Percentiles rank a stretch among this genome's conserved stretches.
These are phyloP conservation scores for Aethionema arabicum DNA, from an alignment of 345 rosid species.

Conservation along the genomic window DNA sequence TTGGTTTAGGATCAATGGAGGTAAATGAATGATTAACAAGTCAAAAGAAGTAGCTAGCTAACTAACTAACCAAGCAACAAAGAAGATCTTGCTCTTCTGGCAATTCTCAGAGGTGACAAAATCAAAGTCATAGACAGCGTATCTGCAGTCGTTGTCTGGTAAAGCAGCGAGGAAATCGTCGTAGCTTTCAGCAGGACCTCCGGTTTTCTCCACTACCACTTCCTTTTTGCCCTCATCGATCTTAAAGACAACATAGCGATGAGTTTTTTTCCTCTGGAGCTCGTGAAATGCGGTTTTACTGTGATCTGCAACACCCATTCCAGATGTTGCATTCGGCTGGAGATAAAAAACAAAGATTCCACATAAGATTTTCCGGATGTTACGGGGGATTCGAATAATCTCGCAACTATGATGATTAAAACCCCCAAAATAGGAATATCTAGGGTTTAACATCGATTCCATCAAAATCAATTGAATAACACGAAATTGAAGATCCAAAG, in stretches of 20 bases:
- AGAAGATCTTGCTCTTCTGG: constrained; percentile 81
- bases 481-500: constrained; percentile 9
- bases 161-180: constrained; percentile 70
- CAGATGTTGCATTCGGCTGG: constrained; percentile 78
- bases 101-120: constrained; percentile 76
- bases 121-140: constrained; percentile 73
- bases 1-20: too few relatives aligned
- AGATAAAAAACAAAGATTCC: constrained; percentile 6
- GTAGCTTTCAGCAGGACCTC: constrained; percentile 58
- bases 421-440: background rate
- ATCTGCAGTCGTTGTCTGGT: constrained; percentile 75
- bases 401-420: background rate
- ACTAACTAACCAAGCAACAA: constrained; percentile 61
- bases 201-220: constrained; percentile 69
- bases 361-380: background rate
- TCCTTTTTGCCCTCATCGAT: constrained; percentile 62
- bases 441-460: background rate
- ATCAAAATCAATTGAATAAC: background rate
- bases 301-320: constrained; percentile 72
- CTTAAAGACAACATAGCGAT: constrained; percentile 66
- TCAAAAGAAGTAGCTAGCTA: background rate
- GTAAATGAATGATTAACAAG: background rate
- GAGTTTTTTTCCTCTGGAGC: constrained; percentile 65
- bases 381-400: too few relatives aligned
- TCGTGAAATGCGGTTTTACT: constrained; percentile 60